Evolutionary conservation across 1,284 basidiomycete species (phyloP).

Genomic region (Abortiporus biennis): DNA sequence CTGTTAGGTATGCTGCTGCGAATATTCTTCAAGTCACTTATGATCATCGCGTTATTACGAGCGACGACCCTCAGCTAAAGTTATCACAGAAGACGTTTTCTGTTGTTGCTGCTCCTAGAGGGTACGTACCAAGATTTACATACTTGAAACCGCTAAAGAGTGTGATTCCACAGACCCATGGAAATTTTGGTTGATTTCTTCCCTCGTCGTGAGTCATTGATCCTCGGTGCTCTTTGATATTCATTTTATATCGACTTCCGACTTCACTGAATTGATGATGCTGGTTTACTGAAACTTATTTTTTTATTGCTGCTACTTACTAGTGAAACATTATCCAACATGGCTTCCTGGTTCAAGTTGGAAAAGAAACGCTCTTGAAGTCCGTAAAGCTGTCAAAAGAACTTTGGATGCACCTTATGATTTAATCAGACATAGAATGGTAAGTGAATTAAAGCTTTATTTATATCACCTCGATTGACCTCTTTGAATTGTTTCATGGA

Average conservation of each 20-base stretch:
- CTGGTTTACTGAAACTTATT: neutral
- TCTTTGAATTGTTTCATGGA: too few species aligned
- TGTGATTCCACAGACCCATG: too few species aligned
- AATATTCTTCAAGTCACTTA: neutral
- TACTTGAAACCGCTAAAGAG: too few species aligned
- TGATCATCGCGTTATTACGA: neutral
- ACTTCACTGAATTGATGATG: neutral
- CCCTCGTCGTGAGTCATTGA: neutral
- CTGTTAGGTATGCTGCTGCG: too few species aligned
- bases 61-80: conserved; percentile 13
- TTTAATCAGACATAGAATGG: conserved; percentile 45
- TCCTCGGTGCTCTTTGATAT: too few species aligned
- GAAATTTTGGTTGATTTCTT: neutral
- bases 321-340: conserved; percentile 42
- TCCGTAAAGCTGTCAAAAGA: conserved; percentile 26
- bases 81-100: conserved; percentile 38
- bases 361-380: conserved; percentile 41
- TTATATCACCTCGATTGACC: neutral
- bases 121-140: conserved; percentile 7
- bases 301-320: neutral
- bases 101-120: conserved; percentile 9
- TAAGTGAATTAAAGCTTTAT: conserved; percentile 17
- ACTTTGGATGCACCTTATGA: conserved; percentile 48
- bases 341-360: conserved; percentile 56
- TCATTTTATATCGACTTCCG: too few species aligned